Evolutionary conservation across 768 basidiomycete species (phyloP), one percentile per base, ranked within the genome.

Genomic region (Psilocybe cyanescens): DNA sequence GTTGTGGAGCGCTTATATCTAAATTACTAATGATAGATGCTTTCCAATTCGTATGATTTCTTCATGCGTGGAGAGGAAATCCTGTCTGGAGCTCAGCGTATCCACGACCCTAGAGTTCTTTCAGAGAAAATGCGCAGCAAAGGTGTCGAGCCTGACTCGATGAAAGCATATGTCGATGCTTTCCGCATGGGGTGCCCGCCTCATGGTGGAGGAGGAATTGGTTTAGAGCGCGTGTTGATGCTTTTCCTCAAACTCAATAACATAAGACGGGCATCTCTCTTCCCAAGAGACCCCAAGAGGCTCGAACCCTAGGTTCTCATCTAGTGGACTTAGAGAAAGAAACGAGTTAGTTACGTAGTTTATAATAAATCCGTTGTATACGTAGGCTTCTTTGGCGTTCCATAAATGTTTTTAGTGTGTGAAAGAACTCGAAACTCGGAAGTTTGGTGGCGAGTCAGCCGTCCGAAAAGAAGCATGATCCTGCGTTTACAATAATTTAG

Each of bases 41-140:
- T 97, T 44, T 98, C 97, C 54, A 99, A 99, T 77, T 99, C 97
- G 24, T 99, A 99, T 76, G 97, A 99, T 78, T 99, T 99, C 79
- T 99, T 99, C 85, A 98, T 99, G 97, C 87, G 97, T 33, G 97
- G 97, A 9, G 95, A 99, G 77, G 97, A 99, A 76, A 99, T 99
- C 70, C 83, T 99, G 44, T 98, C 97, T 3, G 97, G 97, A 14
- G 97, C 97, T 29, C 97, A 99, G 75, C 95, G 97, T 76, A 89
- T 99, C 58, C 97, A 99, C 77, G 95, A 98, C 67, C 86, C 97
- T 4, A 76, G 77, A 9, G 79, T 98, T 56, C 86, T 99, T 63
- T 81, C 80, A 55, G 85, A 93, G 77, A 86, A 92, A 75, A 98
- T 99, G 95, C 83, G 82, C 60, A 80, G 78, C 65, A 92, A 91